Conservation (phyloP, 805 yeast species). For the Ogataea wickerhamii region DNA sequence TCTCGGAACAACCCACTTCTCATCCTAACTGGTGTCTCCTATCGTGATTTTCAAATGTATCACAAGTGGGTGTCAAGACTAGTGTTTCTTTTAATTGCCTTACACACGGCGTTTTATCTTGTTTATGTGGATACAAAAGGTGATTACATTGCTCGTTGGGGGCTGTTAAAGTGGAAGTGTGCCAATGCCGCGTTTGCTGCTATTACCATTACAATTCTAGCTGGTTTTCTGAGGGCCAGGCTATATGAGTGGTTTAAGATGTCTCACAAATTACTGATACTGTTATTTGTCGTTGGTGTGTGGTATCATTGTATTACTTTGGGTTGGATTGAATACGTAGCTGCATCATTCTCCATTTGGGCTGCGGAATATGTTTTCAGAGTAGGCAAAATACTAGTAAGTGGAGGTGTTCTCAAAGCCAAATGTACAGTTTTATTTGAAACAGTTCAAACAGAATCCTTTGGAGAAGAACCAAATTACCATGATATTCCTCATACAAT, state of each 20-base stretch:
- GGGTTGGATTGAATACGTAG: conserved; percentile 50
- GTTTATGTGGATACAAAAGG: conserved; percentile 33
- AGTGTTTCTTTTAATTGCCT: conserved; percentile 33
- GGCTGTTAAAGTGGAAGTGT: conserved; percentile 39
- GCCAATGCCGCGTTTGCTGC: conserved; percentile 38
- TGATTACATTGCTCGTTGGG: conserved; percentile 37
- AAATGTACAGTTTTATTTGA: conserved; percentile 35
- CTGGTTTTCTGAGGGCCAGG: conserved; percentile 34
- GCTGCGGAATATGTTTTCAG: conserved; percentile 60
- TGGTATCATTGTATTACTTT: conserved; percentile 47
- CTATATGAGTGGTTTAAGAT: conserved; percentile 45
- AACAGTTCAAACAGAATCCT: conserved; percentile 3
- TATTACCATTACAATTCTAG: conserved; percentile 25
- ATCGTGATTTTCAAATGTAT: conserved; percentile 34
- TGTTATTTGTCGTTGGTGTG: conserved; percentile 40
- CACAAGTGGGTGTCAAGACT: conserved; percentile 42
- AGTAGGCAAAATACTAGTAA: conserved; percentile 47
- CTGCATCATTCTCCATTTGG: conserved; percentile 65
- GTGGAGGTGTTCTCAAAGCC: conserved; percentile 59
- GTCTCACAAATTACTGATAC: conserved; percentile 40
- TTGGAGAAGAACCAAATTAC: conserved; percentile 3
- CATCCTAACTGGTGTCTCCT: conserved; percentile 33
- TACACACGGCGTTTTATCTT: conserved; percentile 40
- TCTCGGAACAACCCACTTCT: conserved; percentile 33
- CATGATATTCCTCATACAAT: conserved; percentile 36